Evolutionary conservation across 2,329 filamentous ascomycete genomes (phyloP).

Genomic region (Amauroascus verrucosus): DNA sequence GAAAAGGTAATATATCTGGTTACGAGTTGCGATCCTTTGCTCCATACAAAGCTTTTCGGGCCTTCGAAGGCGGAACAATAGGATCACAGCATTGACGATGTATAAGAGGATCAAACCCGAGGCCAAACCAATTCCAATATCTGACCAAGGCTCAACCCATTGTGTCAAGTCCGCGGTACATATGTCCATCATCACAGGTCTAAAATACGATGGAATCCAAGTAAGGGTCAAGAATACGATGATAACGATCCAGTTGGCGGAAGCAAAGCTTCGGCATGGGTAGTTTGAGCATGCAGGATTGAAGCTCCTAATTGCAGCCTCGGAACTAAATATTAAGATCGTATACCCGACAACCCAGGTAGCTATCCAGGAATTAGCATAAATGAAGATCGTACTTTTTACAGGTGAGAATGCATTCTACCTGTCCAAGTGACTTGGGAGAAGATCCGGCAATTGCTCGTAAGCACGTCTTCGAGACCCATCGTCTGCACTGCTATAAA

Average conservation of each 20-base stretch:
- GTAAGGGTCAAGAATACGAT: constrained; percentile 15
- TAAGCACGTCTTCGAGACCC: constrained; percentile 12
- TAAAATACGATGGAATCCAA: constrained; percentile 19
- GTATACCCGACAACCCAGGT: constrained; percentile 22
- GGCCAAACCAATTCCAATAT: constrained; percentile 18
- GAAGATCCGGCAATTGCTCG: constrained; percentile 12
- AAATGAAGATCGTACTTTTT: not conserved
- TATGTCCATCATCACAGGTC: constrained; percentile 11
- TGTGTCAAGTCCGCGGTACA: constrained; percentile 18
- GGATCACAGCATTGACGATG: constrained; percentile 15
- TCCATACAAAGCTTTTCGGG: constrained; percentile 16
- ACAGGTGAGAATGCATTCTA: constrained; percentile 5
- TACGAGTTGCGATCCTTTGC: constrained; percentile 20
- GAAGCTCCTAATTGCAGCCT: constrained; percentile 18
- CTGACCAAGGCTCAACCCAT: constrained; percentile 18
- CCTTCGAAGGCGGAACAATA: constrained; percentile 18
- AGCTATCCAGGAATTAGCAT: constrained; percentile 16
- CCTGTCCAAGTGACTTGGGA: constrained; percentile 22
- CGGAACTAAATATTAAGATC: constrained; percentile 20
- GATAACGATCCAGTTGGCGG: constrained; percentile 17
- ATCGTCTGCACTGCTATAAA: constrained; percentile 18
- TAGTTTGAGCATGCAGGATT: not conserved
- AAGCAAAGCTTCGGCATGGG: constrained; percentile 15
- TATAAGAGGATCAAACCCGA: constrained; percentile 17
- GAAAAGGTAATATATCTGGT: constrained; percentile 22